Percentiles rank a stretch among this genome's conserved stretches.
These are phyloP conservation scores for Sugiyamaella xylanicola DNA, from an alignment of 1,139 yeast genomes.

Conservation along the genomic window DNA sequence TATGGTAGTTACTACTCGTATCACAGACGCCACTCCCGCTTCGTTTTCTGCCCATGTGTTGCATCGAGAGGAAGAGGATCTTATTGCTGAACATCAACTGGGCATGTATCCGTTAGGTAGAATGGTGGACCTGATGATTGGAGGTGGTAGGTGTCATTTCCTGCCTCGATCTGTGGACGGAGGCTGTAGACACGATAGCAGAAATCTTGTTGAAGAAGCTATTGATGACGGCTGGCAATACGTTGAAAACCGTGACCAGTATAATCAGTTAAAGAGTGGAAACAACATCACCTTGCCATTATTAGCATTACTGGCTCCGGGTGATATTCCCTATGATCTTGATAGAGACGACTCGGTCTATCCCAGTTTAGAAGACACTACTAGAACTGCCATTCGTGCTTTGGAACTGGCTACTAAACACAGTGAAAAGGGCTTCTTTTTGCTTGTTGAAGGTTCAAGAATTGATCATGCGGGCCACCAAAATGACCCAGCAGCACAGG, in stretches of 20 bases:
- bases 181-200: slow-evolving; percentile 71
- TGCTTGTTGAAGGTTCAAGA: slow-evolving; percentile 82
- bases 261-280: slow-evolving; percentile 59
- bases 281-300: slow-evolving; percentile 67
- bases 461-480: slow-evolving; percentile 92
- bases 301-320: slow-evolving; percentile 66
- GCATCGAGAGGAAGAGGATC: slow-evolving; percentile 71
- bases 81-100: slow-evolving; percentile 81
- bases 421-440: slow-evolving; percentile 75
- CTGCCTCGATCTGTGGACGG: slow-evolving; percentile 43
- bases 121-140: slow-evolving; percentile 77
- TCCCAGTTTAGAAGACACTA: slow-evolving; percentile 78
- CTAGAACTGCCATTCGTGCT: slow-evolving; percentile 66
- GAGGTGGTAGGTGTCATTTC: slow-evolving; percentile 87
- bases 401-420: slow-evolving; percentile 64
- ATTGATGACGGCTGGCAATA: slow-evolving; percentile 63
- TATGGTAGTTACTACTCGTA: slow-evolving; percentile 79
- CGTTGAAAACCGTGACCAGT: slow-evolving; percentile 57
- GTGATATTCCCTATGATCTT: slow-evolving; percentile 77
- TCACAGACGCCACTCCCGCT: slow-evolving; percentile 90
- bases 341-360: slow-evolving; percentile 61
- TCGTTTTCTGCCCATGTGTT: slow-evolving; percentile 78
- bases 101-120: slow-evolving; percentile 78
- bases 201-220: slow-evolving; percentile 67
- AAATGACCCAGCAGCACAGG: slow-evolving; percentile 89